A percentile compares a stretch with the other conserved stretches of the same genome.
These are phyloP conservation scores for Gentiana dahurica DNA, from an alignment of 257 asterid genomes.

Conservation along the genomic window DNA sequence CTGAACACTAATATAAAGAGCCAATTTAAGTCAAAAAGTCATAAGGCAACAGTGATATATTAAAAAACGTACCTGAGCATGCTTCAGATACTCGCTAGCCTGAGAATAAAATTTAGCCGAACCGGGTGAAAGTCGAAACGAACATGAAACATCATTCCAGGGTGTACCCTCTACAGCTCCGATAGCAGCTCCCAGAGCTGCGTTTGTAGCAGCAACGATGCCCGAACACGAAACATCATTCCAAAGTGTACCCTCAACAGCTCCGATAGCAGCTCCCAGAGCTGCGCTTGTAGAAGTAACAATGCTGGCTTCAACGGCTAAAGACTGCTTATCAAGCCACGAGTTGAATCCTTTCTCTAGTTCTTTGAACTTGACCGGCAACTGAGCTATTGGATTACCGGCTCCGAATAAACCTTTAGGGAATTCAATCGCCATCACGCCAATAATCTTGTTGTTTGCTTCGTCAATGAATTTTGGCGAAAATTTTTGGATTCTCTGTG, in stretches of 20 bases:
- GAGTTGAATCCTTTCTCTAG: slow-evolving; percentile 41
- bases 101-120: slow-evolving; percentile 50
- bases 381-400: slow-evolving; percentile 49
- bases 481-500: no score
- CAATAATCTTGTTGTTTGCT: slow-evolving; percentile 5
- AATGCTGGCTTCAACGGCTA: slow-evolving; percentile 81
- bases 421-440: slow-evolving; percentile 31
- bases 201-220: slow-evolving; percentile 29
- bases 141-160: no score
- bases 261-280: slow-evolving; percentile 89
- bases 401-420: slow-evolving; percentile 9
- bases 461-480: no score
- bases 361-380: slow-evolving; percentile 63
- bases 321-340: slow-evolving; percentile 75
- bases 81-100: slow-evolving; percentile 69
- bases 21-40: no score
- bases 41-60: neutral
- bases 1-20: neutral
- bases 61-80: slow-evolving; percentile 52
- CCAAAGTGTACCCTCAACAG: slow-evolving; percentile 69
- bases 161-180: no score
- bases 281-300: slow-evolving; percentile 63
- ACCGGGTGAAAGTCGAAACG: slow-evolving; percentile 17
- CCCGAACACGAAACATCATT: slow-evolving; percentile 42
- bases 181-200: no score